Percentiles rank a stretch among this genome's conserved stretches.
phyloP scores from a whole-genome alignment of 306 rosid genomes.

The Geum urbanum region DNA sequence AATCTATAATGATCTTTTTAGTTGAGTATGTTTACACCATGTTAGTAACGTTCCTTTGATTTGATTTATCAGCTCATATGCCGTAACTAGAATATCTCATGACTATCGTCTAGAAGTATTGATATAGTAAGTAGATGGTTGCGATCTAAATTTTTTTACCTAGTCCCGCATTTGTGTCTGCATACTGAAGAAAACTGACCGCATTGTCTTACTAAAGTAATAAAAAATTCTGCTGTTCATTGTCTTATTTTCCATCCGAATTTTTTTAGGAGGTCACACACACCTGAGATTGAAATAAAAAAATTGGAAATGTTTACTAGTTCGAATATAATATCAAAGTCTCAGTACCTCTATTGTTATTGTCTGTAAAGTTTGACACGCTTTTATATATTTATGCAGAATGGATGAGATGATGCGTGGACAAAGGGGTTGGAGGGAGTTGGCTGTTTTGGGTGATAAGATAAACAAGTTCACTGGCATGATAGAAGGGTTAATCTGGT shows the following conservation, averaged over 20 bases:
- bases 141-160: not conserved
- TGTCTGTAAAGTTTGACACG: slow-evolving; percentile 6
- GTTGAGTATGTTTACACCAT: not conserved
- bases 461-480: slow-evolving; percentile 85
- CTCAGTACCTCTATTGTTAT: not conserved
- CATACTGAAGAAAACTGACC: slow-evolving; percentile 6
- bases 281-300: not conserved
- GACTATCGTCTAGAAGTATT: not conserved
- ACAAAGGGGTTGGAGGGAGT: slow-evolving; percentile 98
- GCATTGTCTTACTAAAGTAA: not conserved
- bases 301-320: not conserved
- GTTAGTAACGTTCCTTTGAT: not conserved
- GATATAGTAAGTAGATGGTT: not conserved
- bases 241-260: not conserved
- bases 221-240: not conserved
- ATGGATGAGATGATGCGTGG: slow-evolving; percentile 99
- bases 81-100: not conserved
- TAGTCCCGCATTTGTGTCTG: not conserved
- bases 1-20: not conserved
- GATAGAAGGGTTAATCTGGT: slow-evolving; percentile 98
- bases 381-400: slow-evolving; percentile 40
- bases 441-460: slow-evolving; percentile 88
- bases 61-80: not conserved
- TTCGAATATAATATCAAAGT: not conserved
- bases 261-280: not conserved